A percentile compares a stretch with the other conserved stretches of the same genome.
These are phyloP conservation scores for Hordeum vulgare DNA, from an alignment of 176 grass and related monocot species.

Conservation along the genomic window DNA sequence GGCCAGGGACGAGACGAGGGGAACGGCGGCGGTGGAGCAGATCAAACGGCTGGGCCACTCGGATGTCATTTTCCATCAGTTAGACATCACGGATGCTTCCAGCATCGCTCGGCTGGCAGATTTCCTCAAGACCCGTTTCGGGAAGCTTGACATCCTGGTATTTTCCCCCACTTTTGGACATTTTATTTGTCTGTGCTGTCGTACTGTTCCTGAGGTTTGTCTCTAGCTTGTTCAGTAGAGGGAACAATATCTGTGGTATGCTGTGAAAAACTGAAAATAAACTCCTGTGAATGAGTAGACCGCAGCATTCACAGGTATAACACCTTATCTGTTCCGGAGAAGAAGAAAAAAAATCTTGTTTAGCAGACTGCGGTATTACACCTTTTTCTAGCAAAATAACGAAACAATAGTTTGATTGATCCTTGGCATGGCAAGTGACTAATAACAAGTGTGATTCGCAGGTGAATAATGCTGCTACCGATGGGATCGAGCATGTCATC, in stretches of 20 bases:
- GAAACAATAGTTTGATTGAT: neutral
- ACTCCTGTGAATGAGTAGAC: too few species aligned
- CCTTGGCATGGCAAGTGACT: neutral
- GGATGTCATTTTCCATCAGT: conserved; percentile 37
- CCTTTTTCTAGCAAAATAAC: neutral
- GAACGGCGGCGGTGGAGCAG: conserved; percentile 23
- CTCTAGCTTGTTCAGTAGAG: neutral
- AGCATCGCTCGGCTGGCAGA: conserved; percentile 30
- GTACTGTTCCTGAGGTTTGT: too few species aligned
- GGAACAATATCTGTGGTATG: too few species aligned
- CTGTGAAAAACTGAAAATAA: too few species aligned
- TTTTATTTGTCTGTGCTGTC: neutral
- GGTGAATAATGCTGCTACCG: conserved; percentile 31
- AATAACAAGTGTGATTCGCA: neutral
- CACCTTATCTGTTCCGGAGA: too few species aligned
- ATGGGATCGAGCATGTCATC: neutral
- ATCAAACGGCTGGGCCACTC: conserved; percentile 1
- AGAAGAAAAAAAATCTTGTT: too few species aligned
- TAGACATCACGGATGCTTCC: conserved; percentile 30
- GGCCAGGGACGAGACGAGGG: conserved; percentile 37
- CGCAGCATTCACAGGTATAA: too few species aligned
- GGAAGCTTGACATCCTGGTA: conserved; percentile 15
- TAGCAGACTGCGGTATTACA: neutral
- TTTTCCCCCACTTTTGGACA: neutral
- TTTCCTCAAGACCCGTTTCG: neutral